phyloP scores from a whole-genome alignment of 305 asterid species.

The Fraxinus paxiana region DNA sequence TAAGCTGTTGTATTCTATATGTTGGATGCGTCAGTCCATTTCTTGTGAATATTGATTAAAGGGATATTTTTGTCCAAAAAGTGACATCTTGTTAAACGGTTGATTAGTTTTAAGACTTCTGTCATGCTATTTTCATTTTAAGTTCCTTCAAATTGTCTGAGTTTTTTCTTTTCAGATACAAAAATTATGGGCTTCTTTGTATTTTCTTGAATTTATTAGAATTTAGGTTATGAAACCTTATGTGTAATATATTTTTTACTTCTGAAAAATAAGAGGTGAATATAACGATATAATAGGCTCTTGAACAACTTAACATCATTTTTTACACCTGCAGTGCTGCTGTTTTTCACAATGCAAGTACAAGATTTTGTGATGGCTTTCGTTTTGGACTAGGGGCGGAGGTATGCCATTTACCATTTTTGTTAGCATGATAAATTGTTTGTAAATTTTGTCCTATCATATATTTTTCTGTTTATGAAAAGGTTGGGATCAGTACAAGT shows the following conservation, averaged over 20 bases:
- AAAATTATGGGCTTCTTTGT: not conserved
- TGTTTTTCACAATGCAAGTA: constrained; percentile 62
- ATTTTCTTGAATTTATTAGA: not conserved
- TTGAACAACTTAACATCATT: not conserved
- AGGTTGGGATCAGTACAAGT: constrained; percentile 74
- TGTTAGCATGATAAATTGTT: constrained; percentile 5
- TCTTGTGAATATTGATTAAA: not conserved
- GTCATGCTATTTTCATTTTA: not conserved
- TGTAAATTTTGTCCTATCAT: not conserved
- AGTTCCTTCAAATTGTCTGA: not conserved
- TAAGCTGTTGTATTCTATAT: not conserved
- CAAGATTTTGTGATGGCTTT: constrained; percentile 54
- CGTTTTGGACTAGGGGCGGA: constrained; percentile 76
- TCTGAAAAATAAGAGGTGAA: not conserved
- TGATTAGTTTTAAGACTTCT: not conserved
- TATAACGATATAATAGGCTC: not conserved
- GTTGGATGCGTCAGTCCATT: not conserved
- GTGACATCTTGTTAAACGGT: not conserved
- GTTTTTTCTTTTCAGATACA: not conserved
- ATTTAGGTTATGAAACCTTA: not conserved
- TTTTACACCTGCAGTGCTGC: constrained; percentile 50
- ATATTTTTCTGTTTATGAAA: not conserved
- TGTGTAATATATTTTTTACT: not conserved
- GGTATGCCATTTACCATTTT: constrained; percentile 19
- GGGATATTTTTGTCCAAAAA: not conserved